Percentiles rank a stretch among this genome's conserved stretches.
phyloP scores from a whole-genome alignment of 2,329 filamentous ascomycete species.

The Didymella exigua region DNA sequence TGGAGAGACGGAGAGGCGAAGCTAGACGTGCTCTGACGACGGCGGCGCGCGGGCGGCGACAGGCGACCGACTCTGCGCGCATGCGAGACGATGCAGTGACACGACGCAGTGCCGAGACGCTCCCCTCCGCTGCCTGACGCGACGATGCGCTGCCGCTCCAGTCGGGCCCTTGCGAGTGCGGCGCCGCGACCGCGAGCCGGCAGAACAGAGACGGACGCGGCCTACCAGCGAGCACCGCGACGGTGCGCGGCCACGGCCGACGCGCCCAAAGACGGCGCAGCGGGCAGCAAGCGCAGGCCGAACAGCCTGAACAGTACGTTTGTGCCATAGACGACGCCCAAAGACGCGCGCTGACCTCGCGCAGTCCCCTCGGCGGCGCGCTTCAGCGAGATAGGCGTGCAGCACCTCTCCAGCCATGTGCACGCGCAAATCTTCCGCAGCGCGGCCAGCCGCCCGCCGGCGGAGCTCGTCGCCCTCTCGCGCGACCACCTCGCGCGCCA shows the following conservation, averaged over 20 bases:
- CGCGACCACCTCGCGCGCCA: constrained; percentile 83
- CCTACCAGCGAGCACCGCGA: constrained; percentile 24
- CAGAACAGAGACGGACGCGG: not conserved
- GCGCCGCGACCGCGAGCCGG: constrained; percentile 25
- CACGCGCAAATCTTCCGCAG: constrained; percentile 81
- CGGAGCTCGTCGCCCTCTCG: constrained; percentile 78
- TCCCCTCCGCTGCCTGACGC: constrained; percentile 9
- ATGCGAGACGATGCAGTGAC: constrained; percentile 35
- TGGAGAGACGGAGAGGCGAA: not conserved
- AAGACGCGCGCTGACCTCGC: not conserved
- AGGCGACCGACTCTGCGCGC: not conserved
- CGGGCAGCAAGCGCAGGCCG: constrained; percentile 7
- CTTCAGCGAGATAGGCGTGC: constrained; percentile 91
- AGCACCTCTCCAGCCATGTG: constrained; percentile 85
- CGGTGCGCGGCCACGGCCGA: constrained; percentile 37
- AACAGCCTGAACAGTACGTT: constrained; percentile 29
- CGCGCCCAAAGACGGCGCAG: constrained; percentile 5
- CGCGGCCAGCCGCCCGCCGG: constrained; percentile 60
- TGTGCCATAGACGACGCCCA: no score
- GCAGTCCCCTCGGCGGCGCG: constrained; percentile 62
- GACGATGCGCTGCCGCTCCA: constrained; percentile 42
- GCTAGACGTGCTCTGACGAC: constrained; percentile 15
- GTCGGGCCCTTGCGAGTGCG: constrained; percentile 26
- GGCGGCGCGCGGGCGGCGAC: not conserved
- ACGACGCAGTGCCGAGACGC: no score